A percentile compares a stretch with the other conserved stretches of the same genome.
Conservation (phyloP, 1,139 yeast genomes). For the Yamadazyma siamensis region DNA sequence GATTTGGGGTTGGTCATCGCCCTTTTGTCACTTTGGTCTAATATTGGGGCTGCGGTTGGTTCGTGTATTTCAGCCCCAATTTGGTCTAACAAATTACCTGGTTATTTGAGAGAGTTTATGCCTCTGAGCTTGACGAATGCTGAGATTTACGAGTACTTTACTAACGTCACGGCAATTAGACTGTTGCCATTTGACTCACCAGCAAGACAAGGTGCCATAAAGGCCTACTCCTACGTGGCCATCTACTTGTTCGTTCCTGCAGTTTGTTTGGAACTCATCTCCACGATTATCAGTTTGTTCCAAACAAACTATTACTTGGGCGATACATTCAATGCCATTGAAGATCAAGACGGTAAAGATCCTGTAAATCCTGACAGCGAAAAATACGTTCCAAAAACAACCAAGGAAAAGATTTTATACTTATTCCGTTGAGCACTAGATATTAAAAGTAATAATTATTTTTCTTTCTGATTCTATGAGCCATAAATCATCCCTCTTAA, state of each 20-base stretch:
- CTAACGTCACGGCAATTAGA: slow-evolving; percentile 15
- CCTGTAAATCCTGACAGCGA: slow-evolving; percentile 8
- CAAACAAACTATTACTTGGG: slow-evolving; percentile 33
- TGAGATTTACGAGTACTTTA: slow-evolving; percentile 14
- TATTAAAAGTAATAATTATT: no score
- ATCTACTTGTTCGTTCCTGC: slow-evolving; percentile 22
- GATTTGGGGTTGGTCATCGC: slow-evolving; percentile 46
- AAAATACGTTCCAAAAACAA: slow-evolving; percentile 3
- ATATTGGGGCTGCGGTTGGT: slow-evolving; percentile 45
- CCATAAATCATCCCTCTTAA: no score
- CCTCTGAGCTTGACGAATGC: slow-evolving; percentile 17
- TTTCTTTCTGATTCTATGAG: no score
- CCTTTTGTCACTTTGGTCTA: slow-evolving; percentile 35
- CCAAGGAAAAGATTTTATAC: slow-evolving; percentile 3
- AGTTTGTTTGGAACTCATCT: slow-evolving; percentile 21
- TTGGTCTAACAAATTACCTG: slow-evolving; percentile 42
- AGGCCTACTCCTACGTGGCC: slow-evolving; percentile 23
- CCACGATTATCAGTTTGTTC: slow-evolving; percentile 23
- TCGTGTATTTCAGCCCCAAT: slow-evolving; percentile 46
- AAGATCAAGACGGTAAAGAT: slow-evolving; percentile 12
- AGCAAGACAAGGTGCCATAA: slow-evolving; percentile 24
- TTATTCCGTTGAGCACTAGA: slow-evolving; percentile 8
- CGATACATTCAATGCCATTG: slow-evolving; percentile 29
- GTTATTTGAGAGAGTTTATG: slow-evolving; percentile 19
- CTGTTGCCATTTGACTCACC: slow-evolving; percentile 19